Evolutionary conservation across 2,329 filamentous ascomycete species (phyloP).

Genomic region (Epichloe brachyelytri): DNA sequence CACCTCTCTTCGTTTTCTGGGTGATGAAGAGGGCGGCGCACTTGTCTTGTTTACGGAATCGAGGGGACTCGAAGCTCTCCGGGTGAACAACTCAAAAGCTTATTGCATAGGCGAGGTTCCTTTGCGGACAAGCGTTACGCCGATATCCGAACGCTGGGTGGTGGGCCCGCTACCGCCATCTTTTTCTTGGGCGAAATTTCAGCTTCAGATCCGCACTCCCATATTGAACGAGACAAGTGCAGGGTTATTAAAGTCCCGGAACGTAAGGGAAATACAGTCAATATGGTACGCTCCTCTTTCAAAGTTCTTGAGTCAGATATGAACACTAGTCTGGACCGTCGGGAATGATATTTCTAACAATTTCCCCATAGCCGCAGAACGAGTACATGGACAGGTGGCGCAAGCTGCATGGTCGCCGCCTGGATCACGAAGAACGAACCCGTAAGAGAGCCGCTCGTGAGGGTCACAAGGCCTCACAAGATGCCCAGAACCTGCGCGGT

Average conservation of each 20-base stretch:
- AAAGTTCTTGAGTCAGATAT: neutral
- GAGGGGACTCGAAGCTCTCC: no score
- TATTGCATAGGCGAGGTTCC: no score
- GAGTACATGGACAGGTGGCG: constrained; percentile 66
- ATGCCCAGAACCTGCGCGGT: constrained; percentile 87
- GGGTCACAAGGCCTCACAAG: constrained; percentile 73
- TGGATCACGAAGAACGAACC: constrained; percentile 75
- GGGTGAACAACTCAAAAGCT: no score
- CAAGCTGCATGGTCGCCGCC: constrained; percentile 36
- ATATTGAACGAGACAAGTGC: neutral
- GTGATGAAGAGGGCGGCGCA: neutral
- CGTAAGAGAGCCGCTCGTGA: constrained; percentile 84
- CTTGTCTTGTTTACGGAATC: constrained; percentile 1
- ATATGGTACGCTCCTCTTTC: constrained; percentile 3
- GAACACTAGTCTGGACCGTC: neutral
- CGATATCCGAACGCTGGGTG: no score
- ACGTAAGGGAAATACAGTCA: neutral
- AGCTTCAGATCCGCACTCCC: neutral
- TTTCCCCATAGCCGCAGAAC: constrained; percentile 56
- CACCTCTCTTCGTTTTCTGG: neutral
- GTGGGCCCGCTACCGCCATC: neutral
- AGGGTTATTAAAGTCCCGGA: neutral
- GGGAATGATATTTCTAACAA: neutral
- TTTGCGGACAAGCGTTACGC: no score
- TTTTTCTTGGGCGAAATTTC: constrained; percentile 8